Evolutionary conservation across 176 grass and related monocot species (phyloP), one percentile per base, ranked within the genome.

Genomic region (Paspalum vaginatum): DNA sequence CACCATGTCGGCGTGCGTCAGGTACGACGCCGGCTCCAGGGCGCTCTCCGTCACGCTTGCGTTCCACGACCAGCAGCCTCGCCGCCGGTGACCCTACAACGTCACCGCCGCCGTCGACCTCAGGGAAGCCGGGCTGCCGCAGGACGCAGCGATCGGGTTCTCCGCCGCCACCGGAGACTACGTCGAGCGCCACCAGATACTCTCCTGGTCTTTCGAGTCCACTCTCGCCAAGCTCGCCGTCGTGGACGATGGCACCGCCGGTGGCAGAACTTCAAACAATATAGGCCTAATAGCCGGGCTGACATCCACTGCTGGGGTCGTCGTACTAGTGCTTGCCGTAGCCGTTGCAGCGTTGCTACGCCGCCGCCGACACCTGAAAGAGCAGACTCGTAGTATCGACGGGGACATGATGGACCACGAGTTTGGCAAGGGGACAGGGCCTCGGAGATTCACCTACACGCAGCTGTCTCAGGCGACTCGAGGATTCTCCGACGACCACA

Each of bases 1-100:
- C 13, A 22, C 70, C 68, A 73, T 82, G 68, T 82, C 80, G 20
- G 68, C 58, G n/a, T 50, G 47, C 69, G 61, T 82, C 46, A 61
- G 40, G 46, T 82, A 82, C 80, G 58, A 82, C 57, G 2, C 58
- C 47, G 2, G 4, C 57, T 39, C 32, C 32, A 38, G 69, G 13
- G 48, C 14, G 58, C 68, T 82, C 32, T 16, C 46, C 4, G 58
- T 9, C n/a, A 7, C 32, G 1, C 46, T 73, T 13, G 49, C 20
- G 5, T 45, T 68, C 11, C n/a, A n/a, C n/a, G n/a, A n/a, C n/a
- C 41, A 68, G 20, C 5, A 45, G 3, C 65, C 0, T 9, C 65
- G 41, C 9, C 49, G 8, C 26, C 70, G 17, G 49, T 14, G 70
- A 7, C 8, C 40, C 4, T 61, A 82, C 37, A 63, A 25, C 14